A percentile compares a stretch with the other conserved stretches of the same genome.
Conservation (phyloP, 148 eudicot genomes). For the Fallopia convolvulus region DNA sequence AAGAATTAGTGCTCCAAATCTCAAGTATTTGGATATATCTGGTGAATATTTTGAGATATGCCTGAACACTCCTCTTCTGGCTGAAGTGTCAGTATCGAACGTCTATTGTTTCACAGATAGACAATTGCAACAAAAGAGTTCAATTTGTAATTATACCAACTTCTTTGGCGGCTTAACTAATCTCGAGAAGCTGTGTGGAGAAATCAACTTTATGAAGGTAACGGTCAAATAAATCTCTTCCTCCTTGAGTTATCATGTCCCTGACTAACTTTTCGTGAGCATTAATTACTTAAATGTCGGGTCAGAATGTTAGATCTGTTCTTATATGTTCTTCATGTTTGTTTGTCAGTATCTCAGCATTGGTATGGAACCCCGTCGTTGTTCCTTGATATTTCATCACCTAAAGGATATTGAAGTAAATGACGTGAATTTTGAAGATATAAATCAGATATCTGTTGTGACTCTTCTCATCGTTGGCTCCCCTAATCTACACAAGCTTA, state of each 20-base stretch:
- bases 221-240: neutral
- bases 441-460: conserved; percentile 64
- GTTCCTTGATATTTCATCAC: conserved; percentile 28
- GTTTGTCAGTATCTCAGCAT: conserved; percentile 60
- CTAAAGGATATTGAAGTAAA: conserved; percentile 54
- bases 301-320: too few species aligned
- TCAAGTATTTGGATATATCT: conserved; percentile 45
- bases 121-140: conserved; percentile 34
- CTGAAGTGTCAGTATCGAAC: neutral
- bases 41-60: conserved; percentile 60
- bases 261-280: neutral
- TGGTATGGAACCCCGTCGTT: conserved; percentile 48
- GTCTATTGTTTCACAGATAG: neutral
- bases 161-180: conserved; percentile 15
- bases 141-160: neutral
- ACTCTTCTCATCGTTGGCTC: conserved; percentile 66
- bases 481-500: conserved; percentile 68
- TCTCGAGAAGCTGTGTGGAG: conserved; percentile 50
- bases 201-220: conserved; percentile 67
- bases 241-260: neutral
- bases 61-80: conserved; percentile 32
- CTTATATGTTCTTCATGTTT: neutral
- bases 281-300: too few species aligned
- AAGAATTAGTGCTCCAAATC: conserved; percentile 53
- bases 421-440: conserved; percentile 77